Evolutionary conservation across 73 alveolate genomes (phyloP).

Genomic region (Breviolum minutum): DNA sequence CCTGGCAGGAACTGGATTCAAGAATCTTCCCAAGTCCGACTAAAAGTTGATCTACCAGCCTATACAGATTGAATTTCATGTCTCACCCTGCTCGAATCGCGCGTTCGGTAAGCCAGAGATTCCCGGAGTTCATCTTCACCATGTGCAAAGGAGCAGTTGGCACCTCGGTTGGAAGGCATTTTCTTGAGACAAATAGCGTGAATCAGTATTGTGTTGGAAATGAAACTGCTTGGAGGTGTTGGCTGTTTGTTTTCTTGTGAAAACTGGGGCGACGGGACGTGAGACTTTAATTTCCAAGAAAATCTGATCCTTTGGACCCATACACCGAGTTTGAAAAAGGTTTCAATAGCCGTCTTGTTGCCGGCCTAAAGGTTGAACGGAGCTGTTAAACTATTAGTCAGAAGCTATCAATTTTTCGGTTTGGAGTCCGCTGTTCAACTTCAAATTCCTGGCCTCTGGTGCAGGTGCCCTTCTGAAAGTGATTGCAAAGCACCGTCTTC

Average conservation of each 20-base stretch:
- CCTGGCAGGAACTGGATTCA: neutral
- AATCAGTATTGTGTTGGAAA: too few species aligned
- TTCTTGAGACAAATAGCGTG: neutral
- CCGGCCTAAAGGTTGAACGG: too few species aligned
- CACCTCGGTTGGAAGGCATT: neutral
- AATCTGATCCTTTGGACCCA: too few species aligned
- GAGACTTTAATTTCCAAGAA: too few species aligned
- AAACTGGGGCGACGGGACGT: too few species aligned
- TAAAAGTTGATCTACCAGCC: neutral
- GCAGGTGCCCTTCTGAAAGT: slow-evolving; percentile 36
- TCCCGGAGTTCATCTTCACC: slow-evolving; percentile 29
- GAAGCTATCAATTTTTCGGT: neutral
- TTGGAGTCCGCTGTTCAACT: too few species aligned
- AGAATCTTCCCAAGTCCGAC: neutral
- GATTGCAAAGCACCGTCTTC: slow-evolving; percentile 51
- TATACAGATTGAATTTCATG: too few species aligned
- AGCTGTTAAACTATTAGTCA: neutral
- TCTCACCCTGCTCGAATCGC: too few species aligned
- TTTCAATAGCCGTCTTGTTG: too few species aligned
- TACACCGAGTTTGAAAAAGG: too few species aligned
- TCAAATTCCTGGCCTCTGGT: slow-evolving; percentile 1
- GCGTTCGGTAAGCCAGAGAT: neutral
- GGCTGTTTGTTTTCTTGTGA: too few species aligned
- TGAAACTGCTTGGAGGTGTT: neutral
- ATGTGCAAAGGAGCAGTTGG: slow-evolving; percentile 25